These are phyloP conservation scores for Rhizophagus clarus DNA, from an alignment of 192 early-diverging fungal genomes.

Conservation along the genomic window DNA sequence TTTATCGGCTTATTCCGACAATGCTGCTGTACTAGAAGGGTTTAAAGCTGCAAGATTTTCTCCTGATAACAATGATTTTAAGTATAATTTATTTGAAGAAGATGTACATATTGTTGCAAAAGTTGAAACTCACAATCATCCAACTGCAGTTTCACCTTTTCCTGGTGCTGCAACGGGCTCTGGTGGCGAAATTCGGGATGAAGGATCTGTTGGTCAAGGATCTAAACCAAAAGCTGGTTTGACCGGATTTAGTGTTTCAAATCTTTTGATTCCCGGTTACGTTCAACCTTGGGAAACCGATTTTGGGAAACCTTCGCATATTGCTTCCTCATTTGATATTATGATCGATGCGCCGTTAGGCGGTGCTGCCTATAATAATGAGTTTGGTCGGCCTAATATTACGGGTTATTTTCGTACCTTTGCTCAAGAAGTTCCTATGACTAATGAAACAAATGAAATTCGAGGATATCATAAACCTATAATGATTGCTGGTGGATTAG, in stretches of 20 bases:
- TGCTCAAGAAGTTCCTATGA: conserved; percentile 59
- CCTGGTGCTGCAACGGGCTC: conserved; percentile 98
- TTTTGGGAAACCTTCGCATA: conserved; percentile 84
- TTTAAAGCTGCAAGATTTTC: conserved; percentile 63
- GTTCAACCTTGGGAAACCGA: conserved; percentile 93
- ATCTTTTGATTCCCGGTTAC: conserved; percentile 89
- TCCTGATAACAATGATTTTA: conserved; percentile 48
- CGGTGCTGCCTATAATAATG: conserved; percentile 98
- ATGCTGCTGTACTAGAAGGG: conserved; percentile 94
- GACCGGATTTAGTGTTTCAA: conserved; percentile 93
- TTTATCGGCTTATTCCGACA: conserved; percentile 96
- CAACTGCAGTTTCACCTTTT: conserved; percentile 97
- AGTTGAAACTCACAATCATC: conserved; percentile 99
- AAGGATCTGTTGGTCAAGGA: conserved; percentile 95
- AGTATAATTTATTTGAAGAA: conserved; percentile 69
- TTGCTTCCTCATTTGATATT: conserved; percentile 92
- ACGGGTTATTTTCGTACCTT: conserved; percentile 98
- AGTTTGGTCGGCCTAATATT: conserved; percentile 95
- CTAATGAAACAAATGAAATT: conserved; percentile 60
- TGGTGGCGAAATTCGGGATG: conserved; percentile 99
- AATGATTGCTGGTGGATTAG: conserved; percentile 98
- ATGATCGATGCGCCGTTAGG: conserved; percentile 98
- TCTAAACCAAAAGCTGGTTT: conserved; percentile 96
- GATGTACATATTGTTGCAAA: conserved; percentile 90
- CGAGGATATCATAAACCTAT: conserved; percentile 99